Base-by-base conservation (phyloP, 352 stramenopile genomes). In the Paralagenidium karlingii region DNA sequence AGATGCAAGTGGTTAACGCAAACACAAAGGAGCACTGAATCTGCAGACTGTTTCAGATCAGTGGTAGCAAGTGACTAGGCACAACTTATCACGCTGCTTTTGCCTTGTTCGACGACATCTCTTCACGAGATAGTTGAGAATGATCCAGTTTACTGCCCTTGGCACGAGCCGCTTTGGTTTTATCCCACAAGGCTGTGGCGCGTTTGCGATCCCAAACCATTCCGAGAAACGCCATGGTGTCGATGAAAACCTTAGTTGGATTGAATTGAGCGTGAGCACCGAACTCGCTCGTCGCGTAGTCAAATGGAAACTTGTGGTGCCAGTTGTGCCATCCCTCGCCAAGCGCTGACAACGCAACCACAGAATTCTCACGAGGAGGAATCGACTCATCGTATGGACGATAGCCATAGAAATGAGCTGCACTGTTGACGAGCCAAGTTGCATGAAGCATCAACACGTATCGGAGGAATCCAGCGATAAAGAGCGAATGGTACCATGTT, bases 261-360 rank as follows among this genome's bases (percentile, higher is more conserved):
- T 99, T 98, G 73, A 97, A 98, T 65, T 99, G 95, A 43, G 63
- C 66, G 7, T 74, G 86, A 39, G 95, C 73, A 26, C 95, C 95
- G 56, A 97, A 98, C 70, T 98, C 95, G 37, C 78, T 96, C n/a
- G 95, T 93, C 38, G 94, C 90, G 68, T 99, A 99, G 58, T 99
- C 95, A 74, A 97, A 98, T 38, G 96, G 96, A 61, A 99, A 99
- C 66, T 98, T 98, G 87, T 99, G 96, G 67, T 99, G 96, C 94
- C 94, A 99, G 76, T 98, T 98, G 75, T 99, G 94, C 92, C 93
- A 98, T 59, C 93, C 94, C 60, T 99, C 94, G 22, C 96, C 96
- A 15, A 99, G 84, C 27, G 94, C 85, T 40, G 90, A 89, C 40
- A 96, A 62, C 7, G 89, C 95, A 11, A 98, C 94, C 46, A 98